phyloP scores from a whole-genome alignment of 179 eudicot species.

The Drosera spatulata region DNA sequence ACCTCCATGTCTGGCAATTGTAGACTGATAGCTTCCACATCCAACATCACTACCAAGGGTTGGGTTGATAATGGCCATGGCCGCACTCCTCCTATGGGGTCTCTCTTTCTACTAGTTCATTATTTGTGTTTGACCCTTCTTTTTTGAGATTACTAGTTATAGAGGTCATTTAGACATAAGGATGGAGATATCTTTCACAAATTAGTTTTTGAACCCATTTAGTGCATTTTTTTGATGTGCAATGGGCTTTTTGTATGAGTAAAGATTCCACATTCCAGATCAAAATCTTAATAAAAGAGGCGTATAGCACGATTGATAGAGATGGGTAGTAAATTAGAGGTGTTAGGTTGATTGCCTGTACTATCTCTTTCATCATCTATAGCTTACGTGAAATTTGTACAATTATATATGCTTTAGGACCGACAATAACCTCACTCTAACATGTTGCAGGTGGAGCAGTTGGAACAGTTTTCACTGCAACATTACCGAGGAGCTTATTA shows the following conservation, averaged over 20 bases:
- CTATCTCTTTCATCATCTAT: background rate
- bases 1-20: background rate
- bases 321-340: too few species aligned
- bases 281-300: too few species aligned
- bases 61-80: background rate
- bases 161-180: too few species aligned
- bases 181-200: too few species aligned
- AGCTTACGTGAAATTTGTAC: background rate
- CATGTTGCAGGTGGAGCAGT: constrained; percentile 59
- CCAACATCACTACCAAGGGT: background rate
- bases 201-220: too few species aligned
- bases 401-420: too few species aligned
- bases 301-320: too few species aligned
- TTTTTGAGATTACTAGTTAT: too few species aligned
- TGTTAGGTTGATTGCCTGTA: too few species aligned
- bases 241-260: too few species aligned
- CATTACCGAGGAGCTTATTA: constrained; percentile 50
- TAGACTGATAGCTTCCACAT: background rate
- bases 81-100: constrained; percentile 1
- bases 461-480: constrained; percentile 78
- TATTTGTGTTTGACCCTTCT: background rate
- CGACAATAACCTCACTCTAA: background rate
- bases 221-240: too few species aligned
- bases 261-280: too few species aligned
- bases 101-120: background rate